A percentile compares a stretch with the other conserved stretches of the same genome.
phyloP scores from a whole-genome alignment of 768 basidiomycete species.

The Artomyces pyxidatus region DNA sequence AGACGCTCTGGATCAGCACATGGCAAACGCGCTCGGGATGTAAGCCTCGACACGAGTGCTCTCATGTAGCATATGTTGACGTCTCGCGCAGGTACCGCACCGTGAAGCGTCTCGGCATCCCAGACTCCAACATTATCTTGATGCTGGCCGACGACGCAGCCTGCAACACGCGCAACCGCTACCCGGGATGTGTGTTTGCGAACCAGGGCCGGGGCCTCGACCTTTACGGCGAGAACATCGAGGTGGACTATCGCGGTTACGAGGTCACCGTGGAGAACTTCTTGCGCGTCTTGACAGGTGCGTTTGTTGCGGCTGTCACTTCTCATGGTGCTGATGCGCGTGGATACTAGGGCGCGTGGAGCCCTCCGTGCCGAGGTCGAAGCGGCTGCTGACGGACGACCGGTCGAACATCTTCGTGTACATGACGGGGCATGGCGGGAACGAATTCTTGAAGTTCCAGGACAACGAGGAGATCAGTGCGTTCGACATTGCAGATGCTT shows the following conservation, averaged over 20 bases:
- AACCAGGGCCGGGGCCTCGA: slow-evolving; percentile 76
- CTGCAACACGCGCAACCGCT: slow-evolving; percentile 88
- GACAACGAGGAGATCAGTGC: slow-evolving; percentile 98
- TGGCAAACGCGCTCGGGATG: slow-evolving; percentile 98
- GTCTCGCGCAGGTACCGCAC: slow-evolving; percentile 75
- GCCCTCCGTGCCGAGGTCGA: slow-evolving; percentile 79
- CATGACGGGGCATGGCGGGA: slow-evolving; percentile 97
- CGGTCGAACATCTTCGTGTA: slow-evolving; percentile 92
- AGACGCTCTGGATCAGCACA: slow-evolving; percentile 76
- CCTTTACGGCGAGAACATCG: slow-evolving; percentile 92
- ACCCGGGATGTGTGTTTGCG: slow-evolving; percentile 90
- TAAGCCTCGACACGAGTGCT: slow-evolving; percentile 25
- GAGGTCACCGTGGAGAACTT: slow-evolving; percentile 98
- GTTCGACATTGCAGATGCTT: slow-evolving; percentile 94
- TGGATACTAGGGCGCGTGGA: slow-evolving; percentile 64
- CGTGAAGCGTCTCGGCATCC: slow-evolving; percentile 94
- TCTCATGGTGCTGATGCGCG: not conserved
- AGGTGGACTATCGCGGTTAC: slow-evolving; percentile 97
- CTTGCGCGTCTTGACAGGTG: slow-evolving; percentile 85
- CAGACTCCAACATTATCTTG: slow-evolving; percentile 97
- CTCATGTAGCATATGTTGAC: not conserved
- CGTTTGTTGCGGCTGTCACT: slow-evolving; percentile 21
- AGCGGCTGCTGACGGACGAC: slow-evolving; percentile 86
- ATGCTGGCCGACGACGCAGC: slow-evolving; percentile 98
- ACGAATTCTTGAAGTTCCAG: slow-evolving; percentile 98